phyloP scores from a whole-genome alignment of 768 basidiomycete species.

The Russula lepida region DNA sequence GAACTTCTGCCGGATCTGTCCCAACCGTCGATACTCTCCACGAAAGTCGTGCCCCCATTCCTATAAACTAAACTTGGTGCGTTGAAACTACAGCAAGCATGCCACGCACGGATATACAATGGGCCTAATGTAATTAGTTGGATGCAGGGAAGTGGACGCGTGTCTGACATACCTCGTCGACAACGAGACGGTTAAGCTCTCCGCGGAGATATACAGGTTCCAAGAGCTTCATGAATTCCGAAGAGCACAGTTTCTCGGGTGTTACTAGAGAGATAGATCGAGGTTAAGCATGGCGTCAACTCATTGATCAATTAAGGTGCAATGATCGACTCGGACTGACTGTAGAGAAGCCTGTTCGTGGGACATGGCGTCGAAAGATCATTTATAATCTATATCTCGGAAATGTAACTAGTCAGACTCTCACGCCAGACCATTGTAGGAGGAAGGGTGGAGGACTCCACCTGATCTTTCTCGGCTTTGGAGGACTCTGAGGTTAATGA shows the following conservation, averaged over 20 bases:
- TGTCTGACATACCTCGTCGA: conserved; percentile 56
- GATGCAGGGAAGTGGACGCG: not conserved
- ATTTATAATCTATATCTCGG: conserved; percentile 41
- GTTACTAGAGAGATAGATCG: conserved; percentile 41
- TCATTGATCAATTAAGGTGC: not conserved
- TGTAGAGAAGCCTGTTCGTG: conserved; percentile 56
- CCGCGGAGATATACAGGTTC: conserved; percentile 42
- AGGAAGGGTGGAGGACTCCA: conserved; percentile 24
- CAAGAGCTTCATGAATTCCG: conserved; percentile 47
- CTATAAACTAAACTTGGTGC: conserved; percentile 29
- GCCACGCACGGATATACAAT: conserved; percentile 67
- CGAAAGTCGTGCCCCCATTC: conserved; percentile 87
- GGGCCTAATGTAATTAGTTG: conserved; percentile 41
- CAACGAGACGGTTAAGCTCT: conserved; percentile 62
- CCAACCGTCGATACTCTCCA: conserved; percentile 62
- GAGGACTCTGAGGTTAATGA: conserved; percentile 62
- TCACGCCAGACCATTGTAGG: not conserved
- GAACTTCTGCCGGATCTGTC: conserved; percentile 58
- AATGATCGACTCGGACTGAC: conserved; percentile 33
- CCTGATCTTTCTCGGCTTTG: conserved; percentile 45
- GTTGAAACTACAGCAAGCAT: not conserved
- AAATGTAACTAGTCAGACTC: not conserved
- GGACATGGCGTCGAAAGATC: conserved; percentile 57
- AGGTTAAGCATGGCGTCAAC: not conserved
- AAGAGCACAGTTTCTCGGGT: conserved; percentile 59